Evolutionary conservation across 2,329 filamentous ascomycete genomes (phyloP), one percentile per base, ranked within the genome.

Genomic region (Diaporthe ampelina): DNA sequence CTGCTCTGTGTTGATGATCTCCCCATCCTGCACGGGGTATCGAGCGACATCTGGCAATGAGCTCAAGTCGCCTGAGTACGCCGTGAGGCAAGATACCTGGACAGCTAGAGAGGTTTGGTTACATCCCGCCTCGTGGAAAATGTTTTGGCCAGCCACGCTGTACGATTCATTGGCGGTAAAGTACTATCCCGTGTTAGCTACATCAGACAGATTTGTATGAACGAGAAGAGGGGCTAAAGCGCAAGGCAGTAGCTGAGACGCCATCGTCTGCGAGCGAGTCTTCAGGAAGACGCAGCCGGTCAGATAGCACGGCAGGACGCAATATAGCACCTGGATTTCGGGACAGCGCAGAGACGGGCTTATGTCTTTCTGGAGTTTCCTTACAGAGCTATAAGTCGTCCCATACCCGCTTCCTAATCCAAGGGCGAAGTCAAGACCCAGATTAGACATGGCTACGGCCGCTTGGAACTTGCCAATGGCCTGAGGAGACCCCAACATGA

Each of bases 311-410:
- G n/a, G 1, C 5, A 26, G 5, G 13, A 26, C n/a, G 13, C n/a
- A 59, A 17, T 11, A 24, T 7, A 40, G 21, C 32, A 32, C 29
- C 29, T 32, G 29, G 5, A 32, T 32, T 15, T 37, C 26, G 19
- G 32, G 32, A 40, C 57, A 24, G 35, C 35, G 35, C 7, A 26
- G 21, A 24, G 9, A n/a, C n/a, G 35, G 9, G 35, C 1, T 10
- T 10, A 4, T 21, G 3, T 26, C 35, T 43, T 40, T 26, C 10
- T 5, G 57, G 9, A 13, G 10, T 32, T 50, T 10, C 50, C 59
- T 65, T 35, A 50, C 59, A n/a, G 59, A 65, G n/a, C 59, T 65
- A 50, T 65, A 65, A 19, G 59, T 65, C 13, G 59, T 65, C 43
- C 59, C 59, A 50, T 65, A 65, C 5, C 59, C 59, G 40, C 59